Conservation (phyloP, 1,139 yeast species). For the Meyerozyma guilliermondii region DNA sequence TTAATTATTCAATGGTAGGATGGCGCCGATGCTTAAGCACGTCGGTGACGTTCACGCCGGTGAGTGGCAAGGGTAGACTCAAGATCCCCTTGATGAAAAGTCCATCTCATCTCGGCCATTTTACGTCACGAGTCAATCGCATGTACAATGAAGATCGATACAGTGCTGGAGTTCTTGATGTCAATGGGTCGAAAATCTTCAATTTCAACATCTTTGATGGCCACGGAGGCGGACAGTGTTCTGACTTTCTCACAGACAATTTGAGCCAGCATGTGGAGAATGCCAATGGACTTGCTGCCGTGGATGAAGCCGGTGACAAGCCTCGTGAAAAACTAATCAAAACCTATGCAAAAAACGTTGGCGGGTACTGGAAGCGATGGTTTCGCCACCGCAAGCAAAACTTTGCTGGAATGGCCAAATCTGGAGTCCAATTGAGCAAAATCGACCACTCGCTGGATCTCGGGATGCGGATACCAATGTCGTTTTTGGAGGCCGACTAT, state of each 20-base stretch:
- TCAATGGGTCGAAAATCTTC: constrained; percentile 31
- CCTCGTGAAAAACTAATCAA: constrained; percentile 35
- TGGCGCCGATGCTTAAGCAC: neutral
- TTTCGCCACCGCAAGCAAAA: constrained; percentile 42
- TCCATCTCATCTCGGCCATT: constrained; percentile 80
- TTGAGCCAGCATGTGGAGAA: constrained; percentile 55
- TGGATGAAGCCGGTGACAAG: constrained; percentile 23
- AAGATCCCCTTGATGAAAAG: constrained; percentile 57
- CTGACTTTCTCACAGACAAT: constrained; percentile 50
- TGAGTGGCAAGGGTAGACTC: constrained; percentile 17
- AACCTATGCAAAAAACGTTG: constrained; percentile 53
- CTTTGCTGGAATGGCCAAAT: constrained; percentile 38
- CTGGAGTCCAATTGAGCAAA: constrained; percentile 13
- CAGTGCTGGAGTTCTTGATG: constrained; percentile 48
- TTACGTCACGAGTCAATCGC: constrained; percentile 70
- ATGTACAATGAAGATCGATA: constrained; percentile 77
- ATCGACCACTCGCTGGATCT: constrained; percentile 43
- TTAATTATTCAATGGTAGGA: neutral
- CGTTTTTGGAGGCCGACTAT: constrained; percentile 61
- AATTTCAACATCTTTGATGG: constrained; percentile 84
- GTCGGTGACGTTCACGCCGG: neutral
- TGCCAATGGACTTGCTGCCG: constrained; percentile 15
- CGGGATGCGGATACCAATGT: constrained; percentile 53
- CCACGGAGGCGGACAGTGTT: constrained; percentile 83
- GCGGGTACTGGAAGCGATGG: constrained; percentile 90